A percentile compares a stretch with the other conserved stretches of the same genome.
These are phyloP conservation scores for Wickerhamomyces chaumierensis DNA, from an alignment of 805 yeast genomes.

Conservation along the genomic window DNA sequence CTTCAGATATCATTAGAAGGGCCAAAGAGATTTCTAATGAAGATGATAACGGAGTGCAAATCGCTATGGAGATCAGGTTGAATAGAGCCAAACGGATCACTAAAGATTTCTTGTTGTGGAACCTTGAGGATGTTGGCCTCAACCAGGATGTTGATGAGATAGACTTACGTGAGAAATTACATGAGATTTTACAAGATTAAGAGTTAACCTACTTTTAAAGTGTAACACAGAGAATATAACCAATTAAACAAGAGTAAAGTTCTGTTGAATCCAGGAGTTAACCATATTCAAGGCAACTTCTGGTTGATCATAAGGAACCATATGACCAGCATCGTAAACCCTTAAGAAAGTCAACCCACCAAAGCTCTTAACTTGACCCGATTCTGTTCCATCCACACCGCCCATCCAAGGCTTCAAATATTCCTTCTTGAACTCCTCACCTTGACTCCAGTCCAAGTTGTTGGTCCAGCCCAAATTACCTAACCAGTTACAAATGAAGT, in stretches of 20 bases:
- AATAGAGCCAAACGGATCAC: slow-evolving; percentile 8
- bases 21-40: slow-evolving; percentile 19
- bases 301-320: slow-evolving; percentile 89
- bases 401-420: slow-evolving; percentile 31
- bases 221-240: no score
- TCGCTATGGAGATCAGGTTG: background rate
- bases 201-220: no score
- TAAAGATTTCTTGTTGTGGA: slow-evolving; percentile 12
- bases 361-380: slow-evolving; percentile 69
- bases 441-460: slow-evolving; percentile 56
- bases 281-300: slow-evolving; percentile 58
- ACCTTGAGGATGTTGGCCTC: slow-evolving; percentile 3
- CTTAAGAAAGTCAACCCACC: slow-evolving; percentile 68
- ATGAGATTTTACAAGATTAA: background rate
- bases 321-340: slow-evolving; percentile 77
- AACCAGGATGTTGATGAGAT: background rate
- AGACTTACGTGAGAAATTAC: background rate
- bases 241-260: slow-evolving; percentile 5
- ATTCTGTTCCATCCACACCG: slow-evolving; percentile 25
- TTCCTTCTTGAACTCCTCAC: slow-evolving; percentile 30
- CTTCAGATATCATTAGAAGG: slow-evolving; percentile 18
- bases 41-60: slow-evolving; percentile 3
- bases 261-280: slow-evolving; percentile 62
- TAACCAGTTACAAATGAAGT: slow-evolving; percentile 86
- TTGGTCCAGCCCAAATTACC: slow-evolving; percentile 83